Evolutionary conservation across 169 alveolate genomes (phyloP).

Genomic region (Sarcocystis neurona): DNA sequence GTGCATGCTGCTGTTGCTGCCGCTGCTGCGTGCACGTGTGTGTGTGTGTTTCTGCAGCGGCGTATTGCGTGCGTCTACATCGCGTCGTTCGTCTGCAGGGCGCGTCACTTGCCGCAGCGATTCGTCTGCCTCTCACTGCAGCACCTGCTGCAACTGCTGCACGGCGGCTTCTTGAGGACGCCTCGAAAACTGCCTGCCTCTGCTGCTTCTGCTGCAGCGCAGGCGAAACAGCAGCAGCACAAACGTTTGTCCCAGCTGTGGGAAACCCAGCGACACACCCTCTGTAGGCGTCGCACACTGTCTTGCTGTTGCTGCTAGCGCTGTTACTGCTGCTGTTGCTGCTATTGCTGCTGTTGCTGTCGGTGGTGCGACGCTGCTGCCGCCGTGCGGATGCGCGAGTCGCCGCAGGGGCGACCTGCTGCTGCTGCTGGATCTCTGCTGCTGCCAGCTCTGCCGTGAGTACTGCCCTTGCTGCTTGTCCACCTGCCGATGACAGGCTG

Average conservation of each 20-base stretch:
- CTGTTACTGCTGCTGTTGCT: not conserved
- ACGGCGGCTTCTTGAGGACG: constrained; percentile 26
- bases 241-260: not conserved
- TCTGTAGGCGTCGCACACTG: constrained; percentile 1
- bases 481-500: too few relatives aligned
- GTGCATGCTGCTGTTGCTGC: not conserved
- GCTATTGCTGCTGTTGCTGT: too few relatives aligned
- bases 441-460: too few relatives aligned
- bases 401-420: too few relatives aligned
- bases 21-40: not conserved
- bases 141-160: constrained; percentile 32
- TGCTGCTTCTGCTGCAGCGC: not conserved
- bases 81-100: constrained; percentile 39
- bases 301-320: not conserved
- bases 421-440: too few relatives aligned
- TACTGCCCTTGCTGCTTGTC: too few relatives aligned
- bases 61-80: constrained; percentile 26
- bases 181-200: not conserved
- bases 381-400: too few relatives aligned
- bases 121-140: constrained; percentile 15
- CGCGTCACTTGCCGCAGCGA: constrained; percentile 16
- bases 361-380: too few relatives aligned
- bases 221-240: not conserved
- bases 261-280: not conserved
- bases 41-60: constrained; percentile 2